Conservation (phyloP, 306 rosid genomes). For the Cicer bijugum region DNA sequence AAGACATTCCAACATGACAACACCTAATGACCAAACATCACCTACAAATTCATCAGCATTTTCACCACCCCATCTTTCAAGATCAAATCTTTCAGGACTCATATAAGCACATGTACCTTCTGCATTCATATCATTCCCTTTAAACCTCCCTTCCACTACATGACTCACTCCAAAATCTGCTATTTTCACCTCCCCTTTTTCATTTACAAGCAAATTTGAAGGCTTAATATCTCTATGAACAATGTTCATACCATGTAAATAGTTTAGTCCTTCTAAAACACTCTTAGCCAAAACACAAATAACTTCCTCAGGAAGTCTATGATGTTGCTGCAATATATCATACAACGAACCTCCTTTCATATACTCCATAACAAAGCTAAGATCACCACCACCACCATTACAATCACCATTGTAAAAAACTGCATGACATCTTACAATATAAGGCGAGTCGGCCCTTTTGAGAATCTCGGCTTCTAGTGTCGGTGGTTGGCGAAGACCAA, state of each 20-base stretch:
- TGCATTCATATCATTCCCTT: conserved; percentile 13
- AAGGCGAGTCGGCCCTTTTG: conserved; percentile 58
- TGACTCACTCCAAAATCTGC: conserved; percentile 80
- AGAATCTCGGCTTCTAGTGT: conserved; percentile 65
- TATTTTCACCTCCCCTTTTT: conserved; percentile 62
- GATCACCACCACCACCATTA: not conserved
- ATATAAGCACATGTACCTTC: conserved; percentile 68
- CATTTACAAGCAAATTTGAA: conserved; percentile 63
- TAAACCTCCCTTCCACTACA: conserved; percentile 39
- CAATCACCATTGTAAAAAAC: conserved; percentile 41
- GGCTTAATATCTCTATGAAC: conserved; percentile 82
- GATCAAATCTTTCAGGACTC: conserved; percentile 81
- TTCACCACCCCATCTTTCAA: conserved; percentile 58
- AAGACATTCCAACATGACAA: conserved; percentile 60
- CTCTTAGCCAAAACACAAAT: conserved; percentile 51
- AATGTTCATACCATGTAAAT: conserved; percentile 61
- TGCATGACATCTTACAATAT: conserved; percentile 58
- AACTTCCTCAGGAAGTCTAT: conserved; percentile 50
- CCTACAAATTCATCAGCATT: conserved; percentile 59
- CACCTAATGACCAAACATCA: conserved; percentile 72
- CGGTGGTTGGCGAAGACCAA: conserved; percentile 45
- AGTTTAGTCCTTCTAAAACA: conserved; percentile 59
- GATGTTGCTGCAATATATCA: conserved; percentile 50
- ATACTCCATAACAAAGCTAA: conserved; percentile 65
- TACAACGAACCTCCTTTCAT: conserved; percentile 68